A percentile compares a stretch with the other conserved stretches of the same genome.
phyloP scores from a whole-genome alignment of 441 rosid species.

The Macaranga tanarius region DNA sequence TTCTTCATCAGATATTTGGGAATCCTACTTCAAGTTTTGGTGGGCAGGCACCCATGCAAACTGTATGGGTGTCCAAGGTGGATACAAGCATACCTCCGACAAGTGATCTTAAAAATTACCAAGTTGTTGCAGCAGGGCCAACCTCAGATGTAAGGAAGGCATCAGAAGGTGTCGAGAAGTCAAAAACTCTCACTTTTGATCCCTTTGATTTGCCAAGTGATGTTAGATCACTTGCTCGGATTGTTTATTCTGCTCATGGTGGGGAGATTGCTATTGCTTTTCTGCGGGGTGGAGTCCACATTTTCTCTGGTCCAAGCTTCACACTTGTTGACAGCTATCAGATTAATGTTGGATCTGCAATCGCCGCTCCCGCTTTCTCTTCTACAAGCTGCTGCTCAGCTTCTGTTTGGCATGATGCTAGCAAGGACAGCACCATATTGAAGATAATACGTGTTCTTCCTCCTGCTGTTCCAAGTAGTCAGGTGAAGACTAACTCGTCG shows the following conservation, averaged over 20 bases:
- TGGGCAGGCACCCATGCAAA: conserved; percentile 97
- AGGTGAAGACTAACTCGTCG: conserved; percentile 70
- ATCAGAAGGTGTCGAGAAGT: conserved; percentile 59
- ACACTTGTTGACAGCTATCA: conserved; percentile 87
- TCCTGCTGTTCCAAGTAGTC: conserved; percentile 82
- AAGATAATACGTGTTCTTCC: conserved; percentile 97
- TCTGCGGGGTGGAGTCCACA: conserved; percentile 95
- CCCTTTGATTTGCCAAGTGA: conserved; percentile 99
- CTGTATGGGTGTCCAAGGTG: conserved; percentile 96
- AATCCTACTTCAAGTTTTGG: conserved; percentile 91
- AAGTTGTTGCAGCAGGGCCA: conserved; percentile 53
- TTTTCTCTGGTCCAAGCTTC: conserved; percentile 97
- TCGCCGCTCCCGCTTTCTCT: conserved; percentile 98
- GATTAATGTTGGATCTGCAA: conserved; percentile 94
- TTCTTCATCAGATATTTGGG: conserved; percentile 97
- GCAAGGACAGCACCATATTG: conserved; percentile 80
- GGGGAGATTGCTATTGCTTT: conserved; percentile 98
- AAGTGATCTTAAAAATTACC: conserved; percentile 69
- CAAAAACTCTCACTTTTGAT: conserved; percentile 79
- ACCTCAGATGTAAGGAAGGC: conserved; percentile 53
- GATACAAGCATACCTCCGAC: conserved; percentile 96
- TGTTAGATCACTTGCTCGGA: conserved; percentile 89
- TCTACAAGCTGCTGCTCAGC: conserved; percentile 99
- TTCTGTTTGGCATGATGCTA: conserved; percentile 93
- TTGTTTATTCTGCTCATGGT: conserved; percentile 98